A percentile compares a stretch with the other conserved stretches of the same genome.
These are phyloP conservation scores for Mitragyna speciosa DNA, from an alignment of 257 asterid genomes.

Conservation along the genomic window DNA sequence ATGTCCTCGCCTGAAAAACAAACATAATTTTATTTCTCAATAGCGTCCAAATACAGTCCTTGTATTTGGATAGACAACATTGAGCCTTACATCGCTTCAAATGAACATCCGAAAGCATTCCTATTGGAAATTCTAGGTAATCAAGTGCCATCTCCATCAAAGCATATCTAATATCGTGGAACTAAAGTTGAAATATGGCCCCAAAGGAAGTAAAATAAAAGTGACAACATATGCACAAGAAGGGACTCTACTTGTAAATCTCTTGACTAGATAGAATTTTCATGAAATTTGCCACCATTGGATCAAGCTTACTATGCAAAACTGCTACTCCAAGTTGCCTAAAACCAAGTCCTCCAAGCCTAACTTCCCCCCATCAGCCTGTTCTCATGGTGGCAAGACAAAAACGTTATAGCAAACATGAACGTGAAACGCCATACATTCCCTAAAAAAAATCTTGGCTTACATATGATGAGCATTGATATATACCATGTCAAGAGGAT, in stretches of 20 bases:
- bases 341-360: slow-evolving; percentile 76
- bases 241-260: slow-evolving; percentile 54
- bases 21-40: neutral
- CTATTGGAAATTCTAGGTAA: slow-evolving; percentile 72
- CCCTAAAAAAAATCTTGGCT: neutral
- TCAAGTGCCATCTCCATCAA: slow-evolving; percentile 84
- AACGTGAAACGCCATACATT: neutral
- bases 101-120: slow-evolving; percentile 70
- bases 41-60: too few species aligned
- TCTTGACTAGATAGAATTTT: slow-evolving; percentile 79
- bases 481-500: slow-evolving; percentile 67
- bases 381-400: neutral
- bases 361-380: slow-evolving; percentile 85
- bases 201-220: neutral
- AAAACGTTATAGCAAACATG: neutral
- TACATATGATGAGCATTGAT: neutral
- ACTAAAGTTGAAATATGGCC: neutral
- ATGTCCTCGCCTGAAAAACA: slow-evolving; percentile 55
- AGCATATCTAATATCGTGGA: slow-evolving; percentile 54
- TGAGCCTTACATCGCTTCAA: slow-evolving; percentile 55
- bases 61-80: neutral
- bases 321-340: slow-evolving; percentile 74
- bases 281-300: slow-evolving; percentile 71
- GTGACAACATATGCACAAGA: neutral
- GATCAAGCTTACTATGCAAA: slow-evolving; percentile 70